These are phyloP conservation scores for Plenodomus biglobosus DNA, from an alignment of 2,329 filamentous ascomycete genomes.

Conservation along the genomic window DNA sequence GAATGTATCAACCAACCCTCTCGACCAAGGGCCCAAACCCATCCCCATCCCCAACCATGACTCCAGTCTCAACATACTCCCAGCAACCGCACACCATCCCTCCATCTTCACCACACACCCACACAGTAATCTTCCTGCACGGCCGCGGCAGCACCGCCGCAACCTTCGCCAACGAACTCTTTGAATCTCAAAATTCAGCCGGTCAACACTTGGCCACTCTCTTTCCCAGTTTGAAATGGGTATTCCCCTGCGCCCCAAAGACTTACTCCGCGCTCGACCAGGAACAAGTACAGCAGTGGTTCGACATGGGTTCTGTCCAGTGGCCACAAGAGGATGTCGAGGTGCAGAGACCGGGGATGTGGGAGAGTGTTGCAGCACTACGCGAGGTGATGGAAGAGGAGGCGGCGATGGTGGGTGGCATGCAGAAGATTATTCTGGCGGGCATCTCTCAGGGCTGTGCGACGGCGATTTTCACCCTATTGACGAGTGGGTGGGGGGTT, in stretches of 20 bases:
- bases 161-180: conserved; percentile 48
- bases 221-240: conserved; percentile 47
- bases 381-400: conserved; percentile 18
- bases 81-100: conserved; percentile 4
- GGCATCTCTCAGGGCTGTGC: conserved; percentile 33
- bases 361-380: conserved; percentile 43
- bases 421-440: conserved; percentile 17
- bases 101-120: conserved; percentile 39
- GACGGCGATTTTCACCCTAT: conserved; percentile 15
- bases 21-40: neutral
- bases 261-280: conserved; percentile 24
- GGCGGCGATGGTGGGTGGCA: conserved; percentile 1
- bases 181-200: conserved; percentile 26
- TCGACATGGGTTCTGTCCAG: conserved; percentile 52
- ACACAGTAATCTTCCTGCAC: conserved; percentile 54
- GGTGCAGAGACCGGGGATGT: conserved; percentile 48
- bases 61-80: neutral
- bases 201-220: conserved; percentile 40
- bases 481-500: conserved; percentile 2
- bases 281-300: conserved; percentile 51
- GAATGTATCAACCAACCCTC: neutral
- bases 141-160: conserved; percentile 46
- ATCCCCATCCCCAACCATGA: neutral
- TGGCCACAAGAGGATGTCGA: conserved; percentile 47
- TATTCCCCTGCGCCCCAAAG: conserved; percentile 52